phyloP scores from a whole-genome alignment of 2,329 filamentous ascomycete species.

The Colletotrichum tropicale region DNA sequence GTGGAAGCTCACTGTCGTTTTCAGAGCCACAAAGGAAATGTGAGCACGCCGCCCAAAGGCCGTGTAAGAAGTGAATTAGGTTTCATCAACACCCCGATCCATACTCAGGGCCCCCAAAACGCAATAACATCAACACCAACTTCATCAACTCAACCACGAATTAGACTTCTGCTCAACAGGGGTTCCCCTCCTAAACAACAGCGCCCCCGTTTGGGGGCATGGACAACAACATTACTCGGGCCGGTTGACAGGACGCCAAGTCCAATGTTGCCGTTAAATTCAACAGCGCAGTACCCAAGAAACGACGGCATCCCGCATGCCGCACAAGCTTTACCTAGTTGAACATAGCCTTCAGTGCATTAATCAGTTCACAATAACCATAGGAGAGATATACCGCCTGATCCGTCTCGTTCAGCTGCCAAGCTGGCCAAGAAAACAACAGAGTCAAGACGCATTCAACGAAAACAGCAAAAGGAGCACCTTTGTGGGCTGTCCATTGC shows the following conservation, averaged over 20 bases:
- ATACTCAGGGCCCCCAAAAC: not conserved
- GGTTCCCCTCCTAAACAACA: not conserved
- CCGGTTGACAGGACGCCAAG: not conserved
- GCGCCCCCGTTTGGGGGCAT: not conserved
- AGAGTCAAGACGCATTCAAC: not conserved
- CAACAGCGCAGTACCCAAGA: not conserved
- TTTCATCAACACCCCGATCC: not conserved
- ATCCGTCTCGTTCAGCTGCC: not conserved
- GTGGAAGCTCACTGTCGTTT: not conserved
- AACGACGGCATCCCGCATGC: not conserved
- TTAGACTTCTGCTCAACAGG: not conserved
- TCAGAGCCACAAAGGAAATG: fast-evolving
- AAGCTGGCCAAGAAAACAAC: not conserved
- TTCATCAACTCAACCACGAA: not conserved
- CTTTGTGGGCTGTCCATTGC: fast-evolving
- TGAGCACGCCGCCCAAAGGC: not conserved
- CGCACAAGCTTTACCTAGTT: not conserved
- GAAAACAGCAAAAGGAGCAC: fast-evolving
- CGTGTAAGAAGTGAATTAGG: fast-evolving
- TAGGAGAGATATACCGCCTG: not conserved
- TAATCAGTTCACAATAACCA: not conserved
- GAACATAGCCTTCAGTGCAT: not conserved
- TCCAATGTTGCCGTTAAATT: not conserved
- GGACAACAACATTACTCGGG: not conserved
- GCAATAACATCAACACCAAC: fast-evolving